These are phyloP conservation scores for Ligustrum vulgare DNA, from an alignment of 257 asterid species.

Conservation along the genomic window DNA sequence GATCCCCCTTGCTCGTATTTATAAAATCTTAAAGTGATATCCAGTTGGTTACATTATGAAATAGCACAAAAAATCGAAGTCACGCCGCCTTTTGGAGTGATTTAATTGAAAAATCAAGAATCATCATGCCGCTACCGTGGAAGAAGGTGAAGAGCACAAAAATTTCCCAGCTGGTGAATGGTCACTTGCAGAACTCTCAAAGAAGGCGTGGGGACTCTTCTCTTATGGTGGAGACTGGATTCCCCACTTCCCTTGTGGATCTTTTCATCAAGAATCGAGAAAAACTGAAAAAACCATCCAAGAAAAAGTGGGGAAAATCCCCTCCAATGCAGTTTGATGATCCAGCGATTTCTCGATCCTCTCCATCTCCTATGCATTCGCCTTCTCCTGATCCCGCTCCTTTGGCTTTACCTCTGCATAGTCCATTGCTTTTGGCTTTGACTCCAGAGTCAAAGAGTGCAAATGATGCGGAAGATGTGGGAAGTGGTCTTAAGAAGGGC, in stretches of 20 bases:
- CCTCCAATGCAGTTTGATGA: slow-evolving; percentile 2
- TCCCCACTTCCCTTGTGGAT: slow-evolving; percentile 80
- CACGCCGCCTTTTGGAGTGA: background rate
- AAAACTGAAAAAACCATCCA: slow-evolving; percentile 46
- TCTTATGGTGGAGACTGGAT: slow-evolving; percentile 79
- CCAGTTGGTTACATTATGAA: background rate
- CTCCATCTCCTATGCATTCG: slow-evolving; percentile 3
- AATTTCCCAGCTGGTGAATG: slow-evolving; percentile 60
- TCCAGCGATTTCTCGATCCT: slow-evolving; percentile 11
- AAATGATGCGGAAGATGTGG: slow-evolving; percentile 8
- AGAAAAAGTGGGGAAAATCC: slow-evolving; percentile 34
- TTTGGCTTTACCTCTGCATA: background rate
- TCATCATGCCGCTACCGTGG: slow-evolving; percentile 67
- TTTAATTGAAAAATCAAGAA: background rate
- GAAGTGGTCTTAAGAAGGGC: background rate
- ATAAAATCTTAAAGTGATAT: background rate
- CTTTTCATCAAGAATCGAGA: slow-evolving; percentile 73
- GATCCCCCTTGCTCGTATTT: background rate
- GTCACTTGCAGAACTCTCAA: slow-evolving; percentile 56
- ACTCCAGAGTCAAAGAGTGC: slow-evolving; percentile 2
- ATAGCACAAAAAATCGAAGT: background rate
- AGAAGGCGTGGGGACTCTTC: slow-evolving; percentile 64
- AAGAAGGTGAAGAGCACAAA: slow-evolving; percentile 54
- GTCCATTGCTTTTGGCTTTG: background rate
- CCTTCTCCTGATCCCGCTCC: background rate